A percentile compares a stretch with the other conserved stretches of the same genome.
These are phyloP conservation scores for Termitomyces heimii DNA, from an alignment of 768 basidiomycete genomes.

Conservation along the genomic window DNA sequence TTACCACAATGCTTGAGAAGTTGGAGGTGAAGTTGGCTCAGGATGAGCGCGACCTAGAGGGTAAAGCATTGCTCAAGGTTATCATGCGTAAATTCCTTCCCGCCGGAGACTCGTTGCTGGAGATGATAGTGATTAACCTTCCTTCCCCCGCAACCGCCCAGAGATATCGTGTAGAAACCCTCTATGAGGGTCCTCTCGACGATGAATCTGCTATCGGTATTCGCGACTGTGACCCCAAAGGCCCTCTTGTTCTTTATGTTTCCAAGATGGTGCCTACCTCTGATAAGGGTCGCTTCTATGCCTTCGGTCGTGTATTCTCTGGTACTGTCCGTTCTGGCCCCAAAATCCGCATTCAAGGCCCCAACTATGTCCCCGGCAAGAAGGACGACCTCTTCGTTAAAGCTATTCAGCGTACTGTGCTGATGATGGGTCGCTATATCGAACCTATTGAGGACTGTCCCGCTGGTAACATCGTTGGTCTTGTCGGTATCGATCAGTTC, in stretches of 20 bases:
- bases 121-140: conserved; percentile 99
- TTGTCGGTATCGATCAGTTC: conserved; percentile 99
- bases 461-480: conserved; percentile 96
- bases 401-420: conserved; percentile 95
- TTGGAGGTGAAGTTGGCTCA: conserved; percentile 85
- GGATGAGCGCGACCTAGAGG: conserved; percentile 91
- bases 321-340: conserved; percentile 96
- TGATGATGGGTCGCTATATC: conserved; percentile 99
- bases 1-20: conserved; percentile 85
- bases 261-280: conserved; percentile 99
- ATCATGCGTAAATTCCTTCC: conserved; percentile 99
- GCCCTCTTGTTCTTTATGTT: conserved; percentile 94
- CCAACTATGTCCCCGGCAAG: conserved; percentile 97
- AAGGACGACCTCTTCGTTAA: conserved; percentile 98
- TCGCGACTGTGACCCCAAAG: conserved; percentile 95
- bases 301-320: conserved; percentile 99
- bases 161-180: conserved; percentile 97
- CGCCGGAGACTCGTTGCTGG: conserved; percentile 95
- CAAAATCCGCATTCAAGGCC: conserved; percentile 99
- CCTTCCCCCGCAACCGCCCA: conserved; percentile 97
- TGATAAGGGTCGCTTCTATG: conserved; percentile 99
- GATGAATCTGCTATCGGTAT: conserved; percentile 99
- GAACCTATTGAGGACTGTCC: conserved; percentile 99
- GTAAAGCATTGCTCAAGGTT: conserved; percentile 93
- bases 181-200: conserved; percentile 99